A percentile compares a stretch with the other conserved stretches of the same genome.
These are phyloP conservation scores for Posidonia australis DNA, from an alignment of 106 monocot genomes.

Conservation along the genomic window DNA sequence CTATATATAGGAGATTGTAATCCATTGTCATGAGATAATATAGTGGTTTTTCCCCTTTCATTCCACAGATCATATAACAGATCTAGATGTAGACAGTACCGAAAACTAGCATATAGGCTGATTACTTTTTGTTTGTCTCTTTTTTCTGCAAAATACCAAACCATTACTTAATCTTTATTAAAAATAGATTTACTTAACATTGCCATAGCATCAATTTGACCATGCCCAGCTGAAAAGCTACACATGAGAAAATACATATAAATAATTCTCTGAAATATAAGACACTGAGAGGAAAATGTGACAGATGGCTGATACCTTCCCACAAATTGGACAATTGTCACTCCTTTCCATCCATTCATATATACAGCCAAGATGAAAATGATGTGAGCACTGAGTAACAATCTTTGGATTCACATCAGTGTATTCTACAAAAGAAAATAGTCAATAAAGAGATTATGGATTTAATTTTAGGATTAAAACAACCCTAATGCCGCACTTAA, in stretches of 20 bases:
- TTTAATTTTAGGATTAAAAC: not conserved
- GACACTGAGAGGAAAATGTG: no score
- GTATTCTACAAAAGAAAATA: conserved; percentile 43
- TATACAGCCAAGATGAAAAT: conserved; percentile 93
- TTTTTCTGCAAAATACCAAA: not conserved
- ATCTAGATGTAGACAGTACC: no score
- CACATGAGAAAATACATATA: not conserved
- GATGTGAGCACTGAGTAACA: conserved; percentile 54
- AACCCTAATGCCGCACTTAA: no score
- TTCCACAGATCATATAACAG: no score
- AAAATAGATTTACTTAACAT: not conserved
- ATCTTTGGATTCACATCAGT: conserved; percentile 68
- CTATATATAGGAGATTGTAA: no score
- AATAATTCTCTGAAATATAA: not conserved
- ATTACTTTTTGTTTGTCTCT: not conserved
- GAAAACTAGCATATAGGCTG: not conserved
- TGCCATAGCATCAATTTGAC: not conserved
- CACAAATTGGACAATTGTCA: conserved; percentile 70
- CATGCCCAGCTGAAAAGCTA: no score
- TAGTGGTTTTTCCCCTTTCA: no score
- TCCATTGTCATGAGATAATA: no score
- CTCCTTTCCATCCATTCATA: conserved; percentile 99
- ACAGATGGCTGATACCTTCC: conserved; percentile 43
- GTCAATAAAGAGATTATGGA: not conserved
- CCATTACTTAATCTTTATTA: not conserved